Evolutionary conservation across 352 stramenopile species (phyloP), one percentile per base, ranked within the genome.

Genomic region (Phytopythium litorale): DNA sequence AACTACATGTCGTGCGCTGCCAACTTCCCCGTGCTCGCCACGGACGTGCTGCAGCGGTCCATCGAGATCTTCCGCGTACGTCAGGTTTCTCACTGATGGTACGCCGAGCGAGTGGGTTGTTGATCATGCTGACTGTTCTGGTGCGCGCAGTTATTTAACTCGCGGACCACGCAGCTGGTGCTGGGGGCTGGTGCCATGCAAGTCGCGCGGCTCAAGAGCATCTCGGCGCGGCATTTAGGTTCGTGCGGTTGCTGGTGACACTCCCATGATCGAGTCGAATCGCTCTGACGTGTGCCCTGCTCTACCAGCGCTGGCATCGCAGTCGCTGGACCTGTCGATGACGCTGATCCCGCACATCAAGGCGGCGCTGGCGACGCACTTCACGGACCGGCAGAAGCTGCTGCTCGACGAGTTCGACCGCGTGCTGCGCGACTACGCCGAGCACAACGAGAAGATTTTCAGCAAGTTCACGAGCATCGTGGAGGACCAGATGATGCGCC

Each of bases 391-490:
- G 52, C 96, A 99, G 64, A 97, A 98, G 65, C 71, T 93, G n/a
- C 80, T 99, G n/a, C 78, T 99, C 9, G 86, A 92, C 57, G 94
- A 98, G 53, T 88, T 99, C 56, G 97, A 99, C 65, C 94, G 92
- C 50, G 97, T 99, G 13, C 74, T 97, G 66, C 85, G 91, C 55
- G 96, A 98, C 70, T 98, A 98, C 64, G 81, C 82, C 7, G 96
- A 99, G 57, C 96, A 99, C 75, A 97, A 96, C 65, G 92, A 98
- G 71, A 98, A 98, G 65, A 98, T 99, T 66, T 90, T 98, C 55
- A 96, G 85, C 68, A 99, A 99, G 67, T 98, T 99, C 74, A 97
- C 98, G 1, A 97, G 82, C 56, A 99, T 99, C 56, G 97, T 99
- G 58, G 95, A 97, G 67, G 94, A 98, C 58, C 86, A 95, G 63